Evolutionary conservation across 2,329 filamentous ascomycete genomes (phyloP), one percentile per base, ranked within the genome.

Genomic region (Endocalyx cinctus): DNA sequence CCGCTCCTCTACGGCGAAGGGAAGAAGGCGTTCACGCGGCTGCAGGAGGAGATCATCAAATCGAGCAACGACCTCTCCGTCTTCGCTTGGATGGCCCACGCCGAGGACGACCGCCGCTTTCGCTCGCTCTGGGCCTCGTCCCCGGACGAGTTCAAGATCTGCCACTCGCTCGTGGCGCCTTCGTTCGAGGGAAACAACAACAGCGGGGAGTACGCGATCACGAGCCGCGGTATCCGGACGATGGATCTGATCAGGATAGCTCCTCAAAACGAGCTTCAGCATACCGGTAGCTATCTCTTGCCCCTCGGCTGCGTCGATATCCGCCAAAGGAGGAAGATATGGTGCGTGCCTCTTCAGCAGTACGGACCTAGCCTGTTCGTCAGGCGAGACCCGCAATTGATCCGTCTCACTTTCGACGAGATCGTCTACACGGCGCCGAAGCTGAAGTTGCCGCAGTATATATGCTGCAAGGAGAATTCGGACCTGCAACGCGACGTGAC

Each of bases 1-100:
- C 47, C 50, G 4, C 34, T 56, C 31, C 38, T 57, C 3, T 58
- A 58, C 28, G 55, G 56, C 10, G 55, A 58, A 30, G 18, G 20
- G 20, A 8, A 8, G 8, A 49, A 47, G 17, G 46, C 46, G 1
- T 52, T 50, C 31, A 35, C 31, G 5, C 40, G 47, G 7, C 18
- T 52, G 4, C 46, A 52, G 27, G 42, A 50, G 14, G 42, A 47
- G 26, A 50, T 51, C 20, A 40, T 50, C 12, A 33, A 33, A 22
- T 43, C 43, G 0, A 48, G 43, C 27, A 42, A 49, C 25, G 46
- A 49, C 18, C 39, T 46, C 13, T 46, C 48, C 7, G 45, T 49
- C 23, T 49, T 51, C 25, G 46, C 48, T 12, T 51, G 46, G 46
- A 46, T 36, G 5, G 35, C 48, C 5, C 27, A 41, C 2, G 28